Evolutionary conservation across 2,329 filamentous ascomycete genomes (phyloP).

Genomic region (Colletotrichum limetticola): DNA sequence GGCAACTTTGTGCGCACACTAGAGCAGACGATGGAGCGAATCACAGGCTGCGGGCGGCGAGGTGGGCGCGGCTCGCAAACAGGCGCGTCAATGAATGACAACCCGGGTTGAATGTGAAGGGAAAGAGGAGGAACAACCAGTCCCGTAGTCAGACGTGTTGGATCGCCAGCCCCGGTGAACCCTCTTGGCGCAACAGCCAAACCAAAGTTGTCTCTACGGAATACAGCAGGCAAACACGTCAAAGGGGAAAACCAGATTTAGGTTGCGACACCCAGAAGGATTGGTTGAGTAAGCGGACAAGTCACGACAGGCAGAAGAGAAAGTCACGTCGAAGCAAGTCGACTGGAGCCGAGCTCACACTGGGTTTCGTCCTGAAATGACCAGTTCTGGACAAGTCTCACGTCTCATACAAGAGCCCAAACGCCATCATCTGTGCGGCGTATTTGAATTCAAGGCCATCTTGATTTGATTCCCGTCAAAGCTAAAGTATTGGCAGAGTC

Average conservation of each 20-base stretch:
- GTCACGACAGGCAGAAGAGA: background rate
- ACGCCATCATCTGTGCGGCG: slow-evolving; percentile 25
- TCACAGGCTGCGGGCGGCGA: slow-evolving; percentile 20
- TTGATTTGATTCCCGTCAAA: slow-evolving; percentile 9
- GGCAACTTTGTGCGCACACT: background rate
- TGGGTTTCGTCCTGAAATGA: slow-evolving; percentile 18
- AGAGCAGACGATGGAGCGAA: slow-evolving; percentile 8
- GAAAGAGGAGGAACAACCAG: slow-evolving; percentile 13
- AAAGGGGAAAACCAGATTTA: background rate
- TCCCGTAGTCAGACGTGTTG: slow-evolving; percentile 22
- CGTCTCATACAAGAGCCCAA: slow-evolving; percentile 33
- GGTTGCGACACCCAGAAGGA: slow-evolving; percentile 1
- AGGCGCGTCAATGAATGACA: slow-evolving; percentile 19
- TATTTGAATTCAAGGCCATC: slow-evolving; percentile 20
- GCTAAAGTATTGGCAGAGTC: background rate
- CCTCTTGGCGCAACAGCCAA: slow-evolving; percentile 20
- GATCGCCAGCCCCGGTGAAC: slow-evolving; percentile 16
- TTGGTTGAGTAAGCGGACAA: slow-evolving; percentile 4
- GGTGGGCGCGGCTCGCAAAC: slow-evolving; percentile 25
- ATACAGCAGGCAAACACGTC: background rate
- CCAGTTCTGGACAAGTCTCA: slow-evolving; percentile 27
- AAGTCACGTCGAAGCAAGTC: background rate
- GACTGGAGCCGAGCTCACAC: slow-evolving; percentile 3
- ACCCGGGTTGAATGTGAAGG: slow-evolving; percentile 2
- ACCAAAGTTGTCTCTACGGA: background rate